Conservation (phyloP, 805 yeast genomes). For the Kuraishia molischiana region DNA sequence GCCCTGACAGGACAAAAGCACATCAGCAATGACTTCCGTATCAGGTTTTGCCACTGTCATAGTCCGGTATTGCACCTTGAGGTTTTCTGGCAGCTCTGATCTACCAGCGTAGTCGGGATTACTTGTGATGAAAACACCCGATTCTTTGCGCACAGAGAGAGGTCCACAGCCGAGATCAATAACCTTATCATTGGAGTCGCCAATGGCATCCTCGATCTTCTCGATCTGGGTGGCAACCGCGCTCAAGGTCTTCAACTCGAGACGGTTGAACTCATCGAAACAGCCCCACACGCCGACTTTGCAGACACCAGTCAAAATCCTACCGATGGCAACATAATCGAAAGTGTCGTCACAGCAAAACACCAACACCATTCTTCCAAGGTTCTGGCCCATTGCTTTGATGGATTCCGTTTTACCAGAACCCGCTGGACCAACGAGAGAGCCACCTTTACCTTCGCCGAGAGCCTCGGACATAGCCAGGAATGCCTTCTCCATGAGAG, state of each 20-base stretch:
- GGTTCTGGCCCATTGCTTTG: conserved; percentile 69
- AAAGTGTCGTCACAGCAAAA: conserved; percentile 89
- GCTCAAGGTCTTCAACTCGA: conserved; percentile 62
- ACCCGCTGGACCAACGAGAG: conserved; percentile 94
- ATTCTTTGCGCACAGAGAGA: conserved; percentile 29
- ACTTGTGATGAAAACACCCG: conserved; percentile 83
- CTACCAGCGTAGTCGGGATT: conserved; percentile 87
- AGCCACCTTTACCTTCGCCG: conserved; percentile 71
- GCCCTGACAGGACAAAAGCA: conserved; percentile 65
- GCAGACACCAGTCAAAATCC: conserved; percentile 71
- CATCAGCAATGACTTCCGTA: conserved; percentile 54
- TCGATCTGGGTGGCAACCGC: conserved; percentile 81
- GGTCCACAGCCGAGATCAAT: conserved; percentile 34
- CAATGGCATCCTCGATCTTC: conserved; percentile 49
- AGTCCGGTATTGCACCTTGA: conserved; percentile 68
- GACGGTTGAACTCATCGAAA: conserved; percentile 88
- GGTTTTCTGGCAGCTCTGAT: conserved; percentile 72
- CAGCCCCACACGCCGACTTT: conserved; percentile 92
- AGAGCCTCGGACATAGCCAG: conserved; percentile 67
- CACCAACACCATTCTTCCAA: conserved; percentile 77
- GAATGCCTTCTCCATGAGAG: conserved; percentile 55
- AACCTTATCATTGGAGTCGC: conserved; percentile 8
- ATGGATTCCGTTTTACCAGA: conserved; percentile 93
- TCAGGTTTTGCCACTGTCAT: conserved; percentile 74
- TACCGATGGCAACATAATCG: conserved; percentile 68